These are phyloP conservation scores for Vickermania spadyakhi DNA, from an alignment of 208 protist species.

Conservation along the genomic window DNA sequence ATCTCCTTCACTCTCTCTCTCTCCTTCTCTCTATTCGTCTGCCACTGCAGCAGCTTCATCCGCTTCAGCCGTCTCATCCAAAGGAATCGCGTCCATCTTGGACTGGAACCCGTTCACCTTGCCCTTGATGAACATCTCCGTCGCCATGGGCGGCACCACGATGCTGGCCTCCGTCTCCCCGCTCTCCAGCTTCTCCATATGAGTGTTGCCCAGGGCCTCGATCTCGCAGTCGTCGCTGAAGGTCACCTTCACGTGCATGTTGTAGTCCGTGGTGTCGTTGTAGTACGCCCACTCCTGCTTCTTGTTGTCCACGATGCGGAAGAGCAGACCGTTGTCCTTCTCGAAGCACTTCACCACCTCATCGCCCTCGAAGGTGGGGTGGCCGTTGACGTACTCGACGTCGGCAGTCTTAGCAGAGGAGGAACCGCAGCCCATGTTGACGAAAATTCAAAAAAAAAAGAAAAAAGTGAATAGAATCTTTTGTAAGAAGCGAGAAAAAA, in stretches of 20 bases:
- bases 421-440: slow-evolving; percentile 81
- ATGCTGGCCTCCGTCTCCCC: slow-evolving; percentile 51
- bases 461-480: slow-evolving; percentile 2
- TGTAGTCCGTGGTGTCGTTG: slow-evolving; percentile 73
- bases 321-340: slow-evolving; percentile 74
- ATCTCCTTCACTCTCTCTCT: too few species aligned
- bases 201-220: slow-evolving; percentile 21
- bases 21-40: too few species aligned
- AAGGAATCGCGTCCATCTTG: slow-evolving; percentile 69
- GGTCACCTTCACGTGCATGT: slow-evolving; percentile 30
- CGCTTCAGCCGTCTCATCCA: too few species aligned
- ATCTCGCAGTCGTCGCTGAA: slow-evolving; percentile 29
- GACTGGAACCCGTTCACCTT: slow-evolving; percentile 62
- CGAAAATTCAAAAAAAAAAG: too few species aligned
- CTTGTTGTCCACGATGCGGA: slow-evolving; percentile 76
- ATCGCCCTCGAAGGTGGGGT: slow-evolving; percentile 58
- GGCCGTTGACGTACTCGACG: slow-evolving; percentile 52
- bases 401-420: slow-evolving; percentile 26
- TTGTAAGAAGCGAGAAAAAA: slow-evolving; percentile 6
- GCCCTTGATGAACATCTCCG: slow-evolving; percentile 79
- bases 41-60: too few species aligned
- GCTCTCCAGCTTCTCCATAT: slow-evolving; percentile 36
- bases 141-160: slow-evolving; percentile 63
- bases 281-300: slow-evolving; percentile 82
- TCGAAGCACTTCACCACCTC: slow-evolving; percentile 63